Evolutionary conservation across 202 grass and related monocot genomes (phyloP).

Genomic region (Tripidium arundinaceum): DNA sequence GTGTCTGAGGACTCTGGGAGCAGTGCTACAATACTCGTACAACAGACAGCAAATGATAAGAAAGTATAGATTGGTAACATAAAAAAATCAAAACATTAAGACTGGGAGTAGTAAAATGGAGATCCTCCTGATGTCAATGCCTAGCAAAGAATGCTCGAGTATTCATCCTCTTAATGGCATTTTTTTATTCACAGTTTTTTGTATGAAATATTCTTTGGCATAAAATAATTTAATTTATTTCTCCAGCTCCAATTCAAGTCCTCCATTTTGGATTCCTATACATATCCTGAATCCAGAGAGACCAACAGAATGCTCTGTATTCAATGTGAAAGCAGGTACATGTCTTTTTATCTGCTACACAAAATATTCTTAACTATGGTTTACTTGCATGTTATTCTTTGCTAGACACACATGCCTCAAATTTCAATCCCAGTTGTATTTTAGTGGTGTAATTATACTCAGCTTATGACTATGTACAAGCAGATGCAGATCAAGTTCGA

Average conservation of each 20-base stretch:
- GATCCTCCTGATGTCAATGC: background rate
- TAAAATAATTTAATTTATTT: conserved; percentile 24
- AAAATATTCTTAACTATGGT: conserved; percentile 2
- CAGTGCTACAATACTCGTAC: background rate
- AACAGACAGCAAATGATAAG: background rate
- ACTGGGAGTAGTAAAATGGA: background rate
- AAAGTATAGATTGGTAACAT: background rate
- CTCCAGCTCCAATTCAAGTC: conserved; percentile 85
- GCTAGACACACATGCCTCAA: background rate
- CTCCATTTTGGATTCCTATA: conserved; percentile 99
- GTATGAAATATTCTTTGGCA: conserved; percentile 6
- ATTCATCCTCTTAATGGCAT: background rate
- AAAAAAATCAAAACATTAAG: background rate
- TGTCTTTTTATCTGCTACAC: conserved; percentile 11
- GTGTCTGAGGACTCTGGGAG: background rate
- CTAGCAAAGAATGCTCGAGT: background rate
- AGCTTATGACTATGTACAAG: background rate
- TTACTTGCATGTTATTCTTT: conserved; percentile 8
- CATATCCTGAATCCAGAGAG: conserved; percentile 97
- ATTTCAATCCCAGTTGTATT: background rate
- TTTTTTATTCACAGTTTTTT: background rate
- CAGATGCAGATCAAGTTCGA: background rate
- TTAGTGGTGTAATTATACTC: background rate
- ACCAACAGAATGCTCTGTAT: conserved; percentile 94
- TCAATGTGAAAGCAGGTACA: conserved; percentile 96